Evolutionary conservation across 305 asterid genomes (phyloP).

Genomic region (Petunia hybrid): DNA sequence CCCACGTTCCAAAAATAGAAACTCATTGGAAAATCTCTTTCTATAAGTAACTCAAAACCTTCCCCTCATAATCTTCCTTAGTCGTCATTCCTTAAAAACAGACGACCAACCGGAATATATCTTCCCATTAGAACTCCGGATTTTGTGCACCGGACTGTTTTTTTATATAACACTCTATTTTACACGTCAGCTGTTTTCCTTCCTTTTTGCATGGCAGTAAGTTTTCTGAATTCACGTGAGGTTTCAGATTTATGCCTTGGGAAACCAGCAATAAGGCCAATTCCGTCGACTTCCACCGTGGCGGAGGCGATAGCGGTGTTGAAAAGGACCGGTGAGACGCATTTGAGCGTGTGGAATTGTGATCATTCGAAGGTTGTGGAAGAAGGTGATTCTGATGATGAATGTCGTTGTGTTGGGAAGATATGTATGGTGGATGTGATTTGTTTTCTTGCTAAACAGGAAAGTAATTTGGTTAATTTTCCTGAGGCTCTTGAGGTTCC

Average conservation of each 20-base stretch:
- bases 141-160: not conserved
- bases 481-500: conserved; percentile 65
- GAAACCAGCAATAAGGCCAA: conserved; percentile 68
- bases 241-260: conserved; percentile 87
- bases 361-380: conserved; percentile 32
- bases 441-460: conserved; percentile 67
- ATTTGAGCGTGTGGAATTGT: conserved; percentile 70
- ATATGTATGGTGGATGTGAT: conserved; percentile 65
- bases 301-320: conserved; percentile 61
- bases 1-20: not conserved
- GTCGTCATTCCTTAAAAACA: not conserved
- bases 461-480: conserved; percentile 55
- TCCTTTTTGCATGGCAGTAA: conserved; percentile 75
- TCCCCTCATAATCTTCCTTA: not conserved
- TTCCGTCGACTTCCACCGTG: conserved; percentile 51
- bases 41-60: not conserved
- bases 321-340: conserved; percentile 55
- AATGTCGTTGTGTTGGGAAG: conserved; percentile 64
- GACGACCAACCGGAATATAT: not conserved
- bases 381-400: not conserved
- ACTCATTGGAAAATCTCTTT: not conserved
- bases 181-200: not conserved
- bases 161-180: not conserved
- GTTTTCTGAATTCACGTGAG: conserved; percentile 58
- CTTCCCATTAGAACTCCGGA: not conserved